These are phyloP conservation scores for Pseudognaphalium luteoalbum DNA, from an alignment of 129 eudicot species.

Conservation along the genomic window DNA sequence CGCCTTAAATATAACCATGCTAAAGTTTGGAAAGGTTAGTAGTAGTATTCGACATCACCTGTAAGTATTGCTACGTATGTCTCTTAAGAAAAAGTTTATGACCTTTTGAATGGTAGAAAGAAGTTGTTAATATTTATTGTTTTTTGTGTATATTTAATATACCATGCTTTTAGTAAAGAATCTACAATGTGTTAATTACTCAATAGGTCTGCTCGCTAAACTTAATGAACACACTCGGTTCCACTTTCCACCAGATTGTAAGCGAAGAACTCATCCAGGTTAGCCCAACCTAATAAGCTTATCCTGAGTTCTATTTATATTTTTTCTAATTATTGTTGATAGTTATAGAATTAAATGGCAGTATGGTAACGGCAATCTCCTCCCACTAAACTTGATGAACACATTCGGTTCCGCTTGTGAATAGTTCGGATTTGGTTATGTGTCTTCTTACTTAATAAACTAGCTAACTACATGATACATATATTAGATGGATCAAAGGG, in stretches of 20 bases:
- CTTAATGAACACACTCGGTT: not conserved
- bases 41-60: not conserved
- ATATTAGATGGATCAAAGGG: too few species aligned
- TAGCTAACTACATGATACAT: too few species aligned
- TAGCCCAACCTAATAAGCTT: not conserved
- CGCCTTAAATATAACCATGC: not conserved
- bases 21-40: not conserved
- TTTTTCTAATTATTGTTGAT: not conserved
- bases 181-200: not conserved
- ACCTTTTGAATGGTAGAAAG: not conserved
- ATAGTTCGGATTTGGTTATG: too few species aligned
- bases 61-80: not conserved
- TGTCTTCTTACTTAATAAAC: too few species aligned
- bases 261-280: not conserved
- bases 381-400: too few species aligned
- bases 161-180: not conserved
- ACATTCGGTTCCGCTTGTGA: too few species aligned
- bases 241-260: not conserved
- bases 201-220: not conserved
- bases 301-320: not conserved
- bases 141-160: not conserved
- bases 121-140: not conserved
- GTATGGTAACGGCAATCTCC: too few species aligned
- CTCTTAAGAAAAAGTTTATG: not conserved
- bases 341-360: not conserved